phyloP scores from a whole-genome alignment of 1,284 basidiomycete genomes.

The Puccinia polysora region DNA sequence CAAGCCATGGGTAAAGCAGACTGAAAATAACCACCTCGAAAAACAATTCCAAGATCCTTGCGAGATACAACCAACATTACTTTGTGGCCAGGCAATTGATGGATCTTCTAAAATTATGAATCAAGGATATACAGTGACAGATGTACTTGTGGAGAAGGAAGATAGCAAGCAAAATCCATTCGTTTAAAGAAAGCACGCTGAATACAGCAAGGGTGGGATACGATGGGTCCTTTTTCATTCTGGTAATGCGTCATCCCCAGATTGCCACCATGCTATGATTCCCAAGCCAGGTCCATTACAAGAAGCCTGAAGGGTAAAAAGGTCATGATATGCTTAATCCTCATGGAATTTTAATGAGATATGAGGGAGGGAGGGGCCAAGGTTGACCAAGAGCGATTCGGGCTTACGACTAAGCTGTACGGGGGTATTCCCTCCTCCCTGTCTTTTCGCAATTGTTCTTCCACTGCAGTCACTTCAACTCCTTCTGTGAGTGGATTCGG shows the following conservation, averaged over 20 bases:
- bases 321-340: neutral
- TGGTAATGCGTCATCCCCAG: conserved; percentile 1
- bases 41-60: no score
- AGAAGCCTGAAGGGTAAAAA: conserved; percentile 11
- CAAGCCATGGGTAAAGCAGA: no score
- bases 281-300: conserved; percentile 40
- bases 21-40: no score
- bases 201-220: no score
- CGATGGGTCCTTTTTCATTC: no score
- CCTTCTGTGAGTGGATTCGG: conserved; percentile 8
- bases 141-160: no score
- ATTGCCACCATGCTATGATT: conserved; percentile 41
- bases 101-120: no score
- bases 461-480: neutral
- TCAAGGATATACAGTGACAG: no score
- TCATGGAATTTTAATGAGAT: neutral
- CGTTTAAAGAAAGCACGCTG: no score
- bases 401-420: conserved; percentile 29
- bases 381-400: neutral
- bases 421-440: conserved; percentile 37
- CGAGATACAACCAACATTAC: no score
- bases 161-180: no score
- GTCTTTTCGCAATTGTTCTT: conserved; percentile 25
- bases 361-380: neutral
- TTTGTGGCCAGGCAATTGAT: no score